Evolutionary conservation across 139 green algal species (phyloP), one percentile per base, ranked within the genome.

Genomic region (Picochlorum costavermella): DNA sequence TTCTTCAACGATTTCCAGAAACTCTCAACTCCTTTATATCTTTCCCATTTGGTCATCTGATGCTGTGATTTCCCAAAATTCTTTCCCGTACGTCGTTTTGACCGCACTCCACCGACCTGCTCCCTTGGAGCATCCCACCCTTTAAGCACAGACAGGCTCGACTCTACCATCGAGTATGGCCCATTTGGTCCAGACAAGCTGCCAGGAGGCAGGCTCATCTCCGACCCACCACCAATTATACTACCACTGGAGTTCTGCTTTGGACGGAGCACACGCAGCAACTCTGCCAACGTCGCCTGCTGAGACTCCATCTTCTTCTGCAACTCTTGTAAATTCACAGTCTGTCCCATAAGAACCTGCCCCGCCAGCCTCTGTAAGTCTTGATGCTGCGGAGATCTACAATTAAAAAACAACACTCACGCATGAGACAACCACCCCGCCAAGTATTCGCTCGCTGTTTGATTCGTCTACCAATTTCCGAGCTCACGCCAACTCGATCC

Each of bases 301-400:
- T 76, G 69, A 33, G 64, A 56, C 62, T 67, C 63, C 63, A 76
- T 71, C n/a, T 71, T 72, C 43, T 57, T 50, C 29, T 67, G 56
- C 6, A 71, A 37, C n/a, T 71, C 69, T 48, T 66, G 58, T 6
- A 76, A 62, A 28, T 70, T 62, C 20, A 67, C 26, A 2, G 69
- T 56, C 45, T 62, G 63, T 13, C 64, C 48, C 56, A 68, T 64
- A 16, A 71, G 31, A 25, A 76, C 70, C 49, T 76, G 70, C 36
- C 31, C 67, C 29, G 70, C 64, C 26, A 76, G 36, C 0, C 64
- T 46, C 57, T 76, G 70, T 3, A 76, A 63, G 29, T 76, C 70
- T 25, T 76, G 55, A 53, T 68, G 57, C 45, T 72, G 70, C 2
- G 70, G 70, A 8, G 70, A 76, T 31, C 69, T 75, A 63, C n/a